These are phyloP conservation scores for Leptographium galeiforme DNA, from an alignment of 2,329 filamentous ascomycete genomes.

Conservation along the genomic window DNA sequence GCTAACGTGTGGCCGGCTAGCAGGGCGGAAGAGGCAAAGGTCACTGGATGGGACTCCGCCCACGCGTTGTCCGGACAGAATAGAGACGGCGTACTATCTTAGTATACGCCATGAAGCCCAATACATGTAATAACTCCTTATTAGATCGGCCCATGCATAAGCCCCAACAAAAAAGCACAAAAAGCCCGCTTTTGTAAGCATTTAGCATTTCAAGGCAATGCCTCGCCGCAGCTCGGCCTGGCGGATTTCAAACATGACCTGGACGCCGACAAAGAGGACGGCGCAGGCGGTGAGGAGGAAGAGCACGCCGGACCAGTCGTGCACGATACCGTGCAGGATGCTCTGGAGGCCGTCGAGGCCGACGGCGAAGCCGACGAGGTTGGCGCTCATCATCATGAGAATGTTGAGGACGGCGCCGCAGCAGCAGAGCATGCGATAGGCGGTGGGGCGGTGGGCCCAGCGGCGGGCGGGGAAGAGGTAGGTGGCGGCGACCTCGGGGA, in stretches of 20 bases:
- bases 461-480: constrained; percentile 58
- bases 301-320: constrained; percentile 53
- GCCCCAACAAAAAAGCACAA: neutral
- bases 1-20: no score
- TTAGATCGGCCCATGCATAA: neutral
- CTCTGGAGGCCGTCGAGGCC: constrained; percentile 76
- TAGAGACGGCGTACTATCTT: no score
- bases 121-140: no score
- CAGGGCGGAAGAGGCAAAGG: no score
- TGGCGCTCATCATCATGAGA: constrained; percentile 91
- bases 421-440: constrained; percentile 70
- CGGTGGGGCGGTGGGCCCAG: constrained; percentile 56
- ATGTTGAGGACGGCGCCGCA: constrained; percentile 72
- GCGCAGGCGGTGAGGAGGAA: constrained; percentile 61
- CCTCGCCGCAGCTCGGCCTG: constrained; percentile 74
- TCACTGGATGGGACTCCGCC: no score
- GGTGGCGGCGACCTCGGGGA: constrained; percentile 68
- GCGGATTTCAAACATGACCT: constrained; percentile 93
- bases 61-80: no score
- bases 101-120: no score
- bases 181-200: neutral
- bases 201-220: constrained; percentile 62
- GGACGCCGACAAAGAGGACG: constrained; percentile 71
- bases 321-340: constrained; percentile 61
- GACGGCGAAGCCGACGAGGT: constrained; percentile 87